A percentile compares a stretch with the other conserved stretches of the same genome.
Conservation (phyloP, 768 basidiomycete species). For the Exidia glandulosa region DNA sequence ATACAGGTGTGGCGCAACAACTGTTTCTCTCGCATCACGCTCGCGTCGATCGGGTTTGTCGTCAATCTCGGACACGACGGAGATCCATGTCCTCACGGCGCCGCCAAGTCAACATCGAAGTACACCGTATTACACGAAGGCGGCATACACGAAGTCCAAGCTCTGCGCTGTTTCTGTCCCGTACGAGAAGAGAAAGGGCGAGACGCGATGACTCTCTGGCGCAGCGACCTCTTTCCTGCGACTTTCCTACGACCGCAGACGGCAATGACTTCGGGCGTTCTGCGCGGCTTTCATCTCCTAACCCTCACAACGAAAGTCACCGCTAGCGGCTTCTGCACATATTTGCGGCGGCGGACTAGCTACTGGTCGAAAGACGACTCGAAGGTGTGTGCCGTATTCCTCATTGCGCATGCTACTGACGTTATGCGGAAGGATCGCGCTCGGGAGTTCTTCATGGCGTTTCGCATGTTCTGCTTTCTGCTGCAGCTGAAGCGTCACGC, state of each 20-base stretch:
- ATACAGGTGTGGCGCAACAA: neutral
- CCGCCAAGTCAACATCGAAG: neutral
- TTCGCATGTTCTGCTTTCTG: neutral
- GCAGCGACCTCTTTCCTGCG: neutral
- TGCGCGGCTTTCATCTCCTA: neutral
- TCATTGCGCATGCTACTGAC: neutral
- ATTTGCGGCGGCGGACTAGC: neutral
- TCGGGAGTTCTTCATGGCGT: neutral
- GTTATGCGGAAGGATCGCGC: neutral
- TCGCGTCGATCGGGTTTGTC: neutral
- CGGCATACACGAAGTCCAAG: neutral
- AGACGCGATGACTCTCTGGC: neutral
- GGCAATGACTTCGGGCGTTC: neutral
- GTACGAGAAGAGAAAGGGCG: neutral
- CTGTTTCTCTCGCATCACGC: neutral
- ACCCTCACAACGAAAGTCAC: neutral
- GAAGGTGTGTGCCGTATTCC: neutral
- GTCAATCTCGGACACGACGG: neutral
- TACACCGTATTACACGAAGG: neutral
- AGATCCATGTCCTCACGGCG: neutral
- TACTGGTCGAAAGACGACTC: neutral
- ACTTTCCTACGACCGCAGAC: neutral
- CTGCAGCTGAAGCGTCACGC: neutral
- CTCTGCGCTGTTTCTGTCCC: neutral
- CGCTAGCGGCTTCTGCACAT: neutral